A percentile compares a stretch with the other conserved stretches of the same genome.
Conservation (phyloP, 169 alveolate species). For the Eimeria praecox region DNA sequence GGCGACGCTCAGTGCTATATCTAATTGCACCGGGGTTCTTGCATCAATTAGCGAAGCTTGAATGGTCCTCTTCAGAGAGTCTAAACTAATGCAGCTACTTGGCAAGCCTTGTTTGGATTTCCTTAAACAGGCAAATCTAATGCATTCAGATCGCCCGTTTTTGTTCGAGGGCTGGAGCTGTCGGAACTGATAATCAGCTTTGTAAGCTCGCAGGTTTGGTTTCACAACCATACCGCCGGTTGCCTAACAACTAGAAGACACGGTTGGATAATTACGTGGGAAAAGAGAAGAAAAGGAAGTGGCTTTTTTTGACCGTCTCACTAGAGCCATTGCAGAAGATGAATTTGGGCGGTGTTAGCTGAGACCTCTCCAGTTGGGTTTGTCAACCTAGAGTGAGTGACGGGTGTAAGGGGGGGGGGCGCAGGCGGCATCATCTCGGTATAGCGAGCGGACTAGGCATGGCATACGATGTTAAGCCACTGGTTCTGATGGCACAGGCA, state of each 20-base stretch:
- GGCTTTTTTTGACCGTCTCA: not conserved
- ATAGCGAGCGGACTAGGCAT: too few species aligned
- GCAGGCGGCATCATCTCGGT: too few species aligned
- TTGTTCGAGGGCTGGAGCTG: not conserved
- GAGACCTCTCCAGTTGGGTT: not conserved
- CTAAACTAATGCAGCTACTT: too few species aligned
- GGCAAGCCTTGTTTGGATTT: too few species aligned
- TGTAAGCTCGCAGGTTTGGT: not conserved
- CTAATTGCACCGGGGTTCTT: not conserved
- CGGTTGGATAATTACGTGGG: not conserved
- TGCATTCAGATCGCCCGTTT: not conserved
- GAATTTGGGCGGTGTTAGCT: not conserved
- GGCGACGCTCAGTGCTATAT: not conserved
- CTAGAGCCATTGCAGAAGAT: not conserved
- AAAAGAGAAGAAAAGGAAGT: not conserved
- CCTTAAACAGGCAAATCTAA: not conserved
- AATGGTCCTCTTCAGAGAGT: too few species aligned
- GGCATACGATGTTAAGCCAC: too few species aligned
- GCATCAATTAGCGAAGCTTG: not conserved
- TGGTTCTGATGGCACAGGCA: too few species aligned
- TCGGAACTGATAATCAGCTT: not conserved
- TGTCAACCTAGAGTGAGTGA: too few species aligned
- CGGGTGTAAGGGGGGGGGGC: too few species aligned
- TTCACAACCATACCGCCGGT: not conserved
- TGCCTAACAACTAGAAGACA: not conserved